Percentiles rank a stretch among this genome's conserved stretches.
These are phyloP conservation scores for Hanseniaspora meyeri DNA, from an alignment of 805 yeast species.

Conservation along the genomic window DNA sequence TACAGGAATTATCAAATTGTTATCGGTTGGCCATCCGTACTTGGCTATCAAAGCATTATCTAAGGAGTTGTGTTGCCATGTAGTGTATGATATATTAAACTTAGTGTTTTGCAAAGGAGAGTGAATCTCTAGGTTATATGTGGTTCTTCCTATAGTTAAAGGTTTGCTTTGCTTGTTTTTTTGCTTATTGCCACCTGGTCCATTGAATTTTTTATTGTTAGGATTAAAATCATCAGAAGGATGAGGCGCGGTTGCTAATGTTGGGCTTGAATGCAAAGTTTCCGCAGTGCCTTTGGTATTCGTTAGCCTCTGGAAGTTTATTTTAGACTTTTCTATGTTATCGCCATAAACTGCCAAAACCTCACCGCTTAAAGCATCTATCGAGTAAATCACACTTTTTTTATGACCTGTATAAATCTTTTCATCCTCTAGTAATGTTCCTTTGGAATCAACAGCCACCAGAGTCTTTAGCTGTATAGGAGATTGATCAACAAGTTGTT, in stretches of 20 bases:
- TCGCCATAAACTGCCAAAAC: slow-evolving; percentile 59
- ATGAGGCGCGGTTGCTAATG: slow-evolving; percentile 8
- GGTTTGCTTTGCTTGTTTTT: slow-evolving; percentile 26
- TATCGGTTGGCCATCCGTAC: slow-evolving; percentile 50
- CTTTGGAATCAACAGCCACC: slow-evolving; percentile 34
- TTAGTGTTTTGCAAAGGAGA: slow-evolving; percentile 47
- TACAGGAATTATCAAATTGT: slow-evolving; percentile 18
- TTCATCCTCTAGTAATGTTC: slow-evolving; percentile 39
- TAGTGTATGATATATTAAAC: slow-evolving; percentile 77
- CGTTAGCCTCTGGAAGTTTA: slow-evolving; percentile 15
- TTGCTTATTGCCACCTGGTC: slow-evolving; percentile 7
- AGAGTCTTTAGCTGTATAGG: slow-evolving; percentile 58
- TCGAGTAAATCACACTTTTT: slow-evolving; percentile 59
- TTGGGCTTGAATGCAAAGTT: background rate
- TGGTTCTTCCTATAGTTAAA: slow-evolving; percentile 56
- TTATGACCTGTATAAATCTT: slow-evolving; percentile 80
- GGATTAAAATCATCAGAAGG: slow-evolving; percentile 2
- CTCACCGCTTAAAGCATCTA: slow-evolving; percentile 65
- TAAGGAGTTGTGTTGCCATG: slow-evolving; percentile 86
- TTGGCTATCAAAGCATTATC: slow-evolving; percentile 44
- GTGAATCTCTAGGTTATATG: slow-evolving; percentile 64
- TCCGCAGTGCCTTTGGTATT: slow-evolving; percentile 4
- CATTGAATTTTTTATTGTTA: slow-evolving; percentile 15
- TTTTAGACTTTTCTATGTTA: slow-evolving; percentile 26
- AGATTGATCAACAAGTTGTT: slow-evolving; percentile 63